Evolutionary conservation across 2,329 filamentous ascomycete genomes (phyloP).

Genomic region (Diaporthe sp.): DNA sequence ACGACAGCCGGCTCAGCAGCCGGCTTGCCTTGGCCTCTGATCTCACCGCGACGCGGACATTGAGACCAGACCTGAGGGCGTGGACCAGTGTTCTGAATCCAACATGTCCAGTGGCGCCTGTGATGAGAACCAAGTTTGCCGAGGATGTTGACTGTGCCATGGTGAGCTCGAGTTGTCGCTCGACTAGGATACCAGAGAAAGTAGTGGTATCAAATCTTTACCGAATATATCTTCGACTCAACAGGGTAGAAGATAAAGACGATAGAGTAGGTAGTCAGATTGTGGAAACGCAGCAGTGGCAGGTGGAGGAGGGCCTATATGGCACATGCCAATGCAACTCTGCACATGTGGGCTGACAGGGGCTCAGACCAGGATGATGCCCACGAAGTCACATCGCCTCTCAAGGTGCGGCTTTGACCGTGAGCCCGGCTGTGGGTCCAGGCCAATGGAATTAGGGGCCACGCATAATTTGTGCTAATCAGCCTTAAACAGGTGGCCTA

Average conservation of each 20-base stretch:
- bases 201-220: background rate
- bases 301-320: constrained; percentile 1
- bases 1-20: background rate
- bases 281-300: background rate
- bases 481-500: constrained; percentile 18
- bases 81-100: constrained; percentile 41
- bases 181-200: no score
- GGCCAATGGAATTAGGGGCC: constrained; percentile 9
- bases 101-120: constrained; percentile 45
- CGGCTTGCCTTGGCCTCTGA: constrained; percentile 39
- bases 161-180: background rate
- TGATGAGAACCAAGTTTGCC: constrained; percentile 39
- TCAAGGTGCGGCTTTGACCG: background rate
- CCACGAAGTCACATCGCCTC: background rate
- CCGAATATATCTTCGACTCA: background rate
- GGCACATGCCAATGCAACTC: background rate
- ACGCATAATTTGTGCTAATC: constrained; percentile 13
- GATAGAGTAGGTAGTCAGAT: background rate
- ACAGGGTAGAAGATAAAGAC: background rate
- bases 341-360: background rate
- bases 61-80: constrained; percentile 40
- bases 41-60: constrained; percentile 42
- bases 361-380: constrained; percentile 1
- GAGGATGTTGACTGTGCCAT: constrained; percentile 36
- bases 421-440: background rate